A percentile compares a stretch with the other conserved stretches of the same genome.
These are phyloP conservation scores for Ulmus americana DNA, from an alignment of 331 rosid genomes.

Conservation along the genomic window DNA sequence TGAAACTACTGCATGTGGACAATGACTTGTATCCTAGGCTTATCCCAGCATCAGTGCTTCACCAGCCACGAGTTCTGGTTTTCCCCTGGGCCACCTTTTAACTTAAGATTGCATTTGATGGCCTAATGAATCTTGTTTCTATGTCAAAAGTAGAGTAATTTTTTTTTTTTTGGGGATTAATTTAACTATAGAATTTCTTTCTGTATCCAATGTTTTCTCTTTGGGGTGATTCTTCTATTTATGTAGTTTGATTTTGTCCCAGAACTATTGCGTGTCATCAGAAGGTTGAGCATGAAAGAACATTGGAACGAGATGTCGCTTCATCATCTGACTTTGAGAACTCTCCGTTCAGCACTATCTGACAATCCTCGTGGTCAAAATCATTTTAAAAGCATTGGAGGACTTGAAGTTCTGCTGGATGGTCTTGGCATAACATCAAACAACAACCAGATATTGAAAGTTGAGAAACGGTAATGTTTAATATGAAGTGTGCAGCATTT, in stretches of 20 bases:
- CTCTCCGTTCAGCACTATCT: constrained; percentile 65
- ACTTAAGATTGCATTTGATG: not conserved
- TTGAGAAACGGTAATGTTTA: constrained; percentile 53
- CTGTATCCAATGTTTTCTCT: not conserved
- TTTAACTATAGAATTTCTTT: not conserved
- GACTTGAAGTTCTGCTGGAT: constrained; percentile 94
- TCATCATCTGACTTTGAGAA: constrained; percentile 68
- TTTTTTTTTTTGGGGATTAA: not conserved
- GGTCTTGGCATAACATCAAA: constrained; percentile 85
- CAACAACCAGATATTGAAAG: constrained; percentile 44
- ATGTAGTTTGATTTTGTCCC: constrained; percentile 35
- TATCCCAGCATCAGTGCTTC: not conserved
- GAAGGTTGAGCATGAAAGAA: constrained; percentile 87
- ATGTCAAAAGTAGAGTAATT: not conserved
- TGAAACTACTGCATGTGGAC: not conserved
- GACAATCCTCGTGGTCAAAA: constrained; percentile 86
- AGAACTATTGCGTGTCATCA: constrained; percentile 80
- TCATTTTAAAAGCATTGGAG: constrained; percentile 97
- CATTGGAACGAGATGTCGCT: constrained; percentile 65
- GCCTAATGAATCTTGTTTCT: not conserved
- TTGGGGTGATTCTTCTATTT: constrained; percentile 20
- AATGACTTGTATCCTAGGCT: not conserved
- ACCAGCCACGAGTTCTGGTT: not conserved
- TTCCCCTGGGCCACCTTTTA: not conserved
- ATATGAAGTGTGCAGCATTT: not conserved